Evolutionary conservation across 768 basidiomycete species (phyloP).

Genomic region (Macrolepiota dolichaula): DNA sequence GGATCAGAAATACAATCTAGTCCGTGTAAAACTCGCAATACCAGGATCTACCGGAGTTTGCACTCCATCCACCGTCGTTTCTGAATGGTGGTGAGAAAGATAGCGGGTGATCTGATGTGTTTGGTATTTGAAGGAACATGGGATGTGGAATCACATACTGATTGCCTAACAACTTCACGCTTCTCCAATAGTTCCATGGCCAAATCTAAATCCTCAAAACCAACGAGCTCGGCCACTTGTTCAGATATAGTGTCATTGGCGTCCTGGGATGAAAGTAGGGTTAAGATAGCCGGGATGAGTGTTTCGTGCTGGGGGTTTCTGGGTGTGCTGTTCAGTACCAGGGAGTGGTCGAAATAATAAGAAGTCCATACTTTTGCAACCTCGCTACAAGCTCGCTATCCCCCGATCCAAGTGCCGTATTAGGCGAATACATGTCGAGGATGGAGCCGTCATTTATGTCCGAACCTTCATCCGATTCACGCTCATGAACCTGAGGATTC

Average conservation of each 20-base stretch:
- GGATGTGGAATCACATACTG: conserved; percentile 36
- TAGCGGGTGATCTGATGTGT: conserved; percentile 9
- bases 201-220: conserved; percentile 81
- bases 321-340: background rate
- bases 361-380: background rate
- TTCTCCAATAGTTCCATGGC: conserved; percentile 66
- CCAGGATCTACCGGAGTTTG: background rate
- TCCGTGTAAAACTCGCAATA: background rate
- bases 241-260: conserved; percentile 71
- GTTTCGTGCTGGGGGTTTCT: conserved; percentile 13
- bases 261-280: conserved; percentile 44
- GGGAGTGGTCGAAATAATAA: no score
- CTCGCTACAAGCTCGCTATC: background rate
- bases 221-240: conserved; percentile 76
- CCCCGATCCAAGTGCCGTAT: background rate
- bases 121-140: background rate
- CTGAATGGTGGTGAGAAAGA: background rate
- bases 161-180: conserved; percentile 42
- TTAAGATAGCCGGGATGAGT: conserved; percentile 26
- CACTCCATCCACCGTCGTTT: background rate
- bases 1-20: background rate
- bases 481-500: background rate
- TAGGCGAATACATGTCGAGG: conserved; percentile 1
- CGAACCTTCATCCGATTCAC: background rate
- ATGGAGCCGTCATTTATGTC: background rate